Evolutionary conservation across 192 early-diverging fungal genomes (phyloP), one percentile per base, ranked within the genome.

Genomic region (Pilobolus umbonatus): DNA sequence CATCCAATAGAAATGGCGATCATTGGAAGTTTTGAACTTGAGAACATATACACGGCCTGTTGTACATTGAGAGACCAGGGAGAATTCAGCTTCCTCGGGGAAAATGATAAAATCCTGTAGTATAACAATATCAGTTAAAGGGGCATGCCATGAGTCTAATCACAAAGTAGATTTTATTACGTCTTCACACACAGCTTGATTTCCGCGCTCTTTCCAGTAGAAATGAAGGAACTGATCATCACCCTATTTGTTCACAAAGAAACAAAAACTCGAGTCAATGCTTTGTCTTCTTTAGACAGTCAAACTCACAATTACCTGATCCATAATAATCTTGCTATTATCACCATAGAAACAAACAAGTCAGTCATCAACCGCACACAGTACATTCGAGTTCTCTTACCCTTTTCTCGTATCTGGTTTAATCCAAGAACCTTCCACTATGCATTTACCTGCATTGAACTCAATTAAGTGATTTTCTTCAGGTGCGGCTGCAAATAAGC

Each of bases 1-100:
- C 75, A 91, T 80, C 92, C 92, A 94, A 55, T 88, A 91, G 63
- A 94, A 92, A 47, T 84, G 57, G 26, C 84, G 82, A 71, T 87
- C 85, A 51, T 73, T 78, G 15, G 90, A 90, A 2, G 89, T 84
- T 68, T 85, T 82, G 73, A 92, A 94, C 65, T 83, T 85, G 17
- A 94, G 73, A 45, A 94, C 74, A 60, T 84, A 84, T 0, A 94
- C 92, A 54, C 92, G 87, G 6, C 84, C 90, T 19, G 76, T 80
- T 15, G 73, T 73, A 40, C 80, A 82, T 32, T 80, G 56, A 21
- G 51, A 44, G 8, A 85, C 81, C 17, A 36, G 54, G 5, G 67
- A 65, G 22, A 89, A 67, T 34, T 85, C 80, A 5, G 87, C 88
- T 62, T 94, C 92, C 22, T 86, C 89, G 10, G 83, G 79, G 44